Conservation (phyloP, 805 yeast genomes). For the Ogataea saltuana region DNA sequence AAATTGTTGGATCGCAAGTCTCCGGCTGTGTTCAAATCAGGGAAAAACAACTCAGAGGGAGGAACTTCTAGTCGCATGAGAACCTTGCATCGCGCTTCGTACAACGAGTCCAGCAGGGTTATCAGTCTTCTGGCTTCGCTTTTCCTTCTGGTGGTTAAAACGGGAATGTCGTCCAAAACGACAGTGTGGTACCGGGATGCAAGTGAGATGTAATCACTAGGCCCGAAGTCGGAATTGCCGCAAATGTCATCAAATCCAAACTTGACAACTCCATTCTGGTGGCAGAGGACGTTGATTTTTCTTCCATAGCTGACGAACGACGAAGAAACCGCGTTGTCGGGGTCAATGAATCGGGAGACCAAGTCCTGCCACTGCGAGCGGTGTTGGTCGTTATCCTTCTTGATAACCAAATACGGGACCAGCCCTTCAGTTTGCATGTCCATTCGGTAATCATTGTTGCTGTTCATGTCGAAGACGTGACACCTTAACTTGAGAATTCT, state of each 20-base stretch:
- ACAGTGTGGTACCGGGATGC: constrained; percentile 61
- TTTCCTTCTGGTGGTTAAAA: constrained; percentile 54
- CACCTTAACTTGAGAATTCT: constrained; percentile 60
- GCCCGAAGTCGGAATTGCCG: constrained; percentile 51
- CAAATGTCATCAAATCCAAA: constrained; percentile 58
- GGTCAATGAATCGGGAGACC: constrained; percentile 24
- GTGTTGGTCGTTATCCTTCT: constrained; percentile 29
- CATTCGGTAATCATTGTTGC: constrained; percentile 55
- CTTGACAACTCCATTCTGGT: constrained; percentile 43
- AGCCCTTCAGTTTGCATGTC: constrained; percentile 31
- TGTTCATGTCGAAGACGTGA: constrained; percentile 60
- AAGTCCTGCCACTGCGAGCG: constrained; percentile 39
- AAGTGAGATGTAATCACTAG: constrained; percentile 69
- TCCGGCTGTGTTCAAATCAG: constrained; percentile 39
- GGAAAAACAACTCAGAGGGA: constrained; percentile 61
- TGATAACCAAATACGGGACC: constrained; percentile 38
- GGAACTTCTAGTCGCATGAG: constrained; percentile 50
- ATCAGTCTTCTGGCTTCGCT: constrained; percentile 71
- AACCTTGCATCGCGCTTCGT: constrained; percentile 67
- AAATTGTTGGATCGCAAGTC: constrained; percentile 27
- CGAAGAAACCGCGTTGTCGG: constrained; percentile 16
- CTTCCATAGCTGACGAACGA: constrained; percentile 59
- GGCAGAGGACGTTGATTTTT: constrained; percentile 44
- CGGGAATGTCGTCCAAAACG: constrained; percentile 61
- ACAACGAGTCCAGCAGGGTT: constrained; percentile 65